Conservation (phyloP, 148 eudicot genomes). For the Agrostemma githago region DNA sequence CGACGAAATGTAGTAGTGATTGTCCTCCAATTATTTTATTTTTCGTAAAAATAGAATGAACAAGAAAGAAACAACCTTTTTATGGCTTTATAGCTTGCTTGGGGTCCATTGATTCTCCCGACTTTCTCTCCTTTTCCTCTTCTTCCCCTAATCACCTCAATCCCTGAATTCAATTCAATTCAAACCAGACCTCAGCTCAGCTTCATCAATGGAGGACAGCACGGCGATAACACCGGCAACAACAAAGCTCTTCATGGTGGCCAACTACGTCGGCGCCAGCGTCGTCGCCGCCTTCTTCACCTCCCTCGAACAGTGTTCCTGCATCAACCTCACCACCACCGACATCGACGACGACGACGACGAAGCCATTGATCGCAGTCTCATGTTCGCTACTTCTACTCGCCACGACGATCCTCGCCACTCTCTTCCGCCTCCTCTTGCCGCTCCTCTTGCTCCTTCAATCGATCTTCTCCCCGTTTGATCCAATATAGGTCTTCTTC, state of each 20-base stretch:
- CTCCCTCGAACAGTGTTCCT: constrained; percentile 62
- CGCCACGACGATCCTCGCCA: constrained; percentile 40
- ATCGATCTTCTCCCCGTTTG: constrained; percentile 70
- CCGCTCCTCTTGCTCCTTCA: constrained; percentile 26
- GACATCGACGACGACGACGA: constrained; percentile 52
- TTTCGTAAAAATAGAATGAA: no score
- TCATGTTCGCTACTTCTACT: constrained; percentile 42
- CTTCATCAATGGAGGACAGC: constrained; percentile 43
- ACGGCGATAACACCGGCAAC: constrained; percentile 19
- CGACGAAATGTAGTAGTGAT: no score
- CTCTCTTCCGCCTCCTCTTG: constrained; percentile 30
- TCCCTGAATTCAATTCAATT: background rate
- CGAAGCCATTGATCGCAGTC: constrained; percentile 59
- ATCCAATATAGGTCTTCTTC: constrained; percentile 10
- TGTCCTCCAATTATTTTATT: no score
- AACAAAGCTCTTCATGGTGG: constrained; percentile 47
- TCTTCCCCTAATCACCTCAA: background rate
- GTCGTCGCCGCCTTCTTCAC: constrained; percentile 75
- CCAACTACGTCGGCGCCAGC: constrained; percentile 62
- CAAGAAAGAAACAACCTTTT: no score
- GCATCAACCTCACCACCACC: constrained; percentile 58
- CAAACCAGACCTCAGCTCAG: background rate
- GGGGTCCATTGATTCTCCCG: background rate
- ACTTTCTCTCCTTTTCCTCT: background rate
- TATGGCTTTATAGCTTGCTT: no score